phyloP scores from a whole-genome alignment of 1,284 basidiomycete genomes.

The Sphagnurus paluster region DNA sequence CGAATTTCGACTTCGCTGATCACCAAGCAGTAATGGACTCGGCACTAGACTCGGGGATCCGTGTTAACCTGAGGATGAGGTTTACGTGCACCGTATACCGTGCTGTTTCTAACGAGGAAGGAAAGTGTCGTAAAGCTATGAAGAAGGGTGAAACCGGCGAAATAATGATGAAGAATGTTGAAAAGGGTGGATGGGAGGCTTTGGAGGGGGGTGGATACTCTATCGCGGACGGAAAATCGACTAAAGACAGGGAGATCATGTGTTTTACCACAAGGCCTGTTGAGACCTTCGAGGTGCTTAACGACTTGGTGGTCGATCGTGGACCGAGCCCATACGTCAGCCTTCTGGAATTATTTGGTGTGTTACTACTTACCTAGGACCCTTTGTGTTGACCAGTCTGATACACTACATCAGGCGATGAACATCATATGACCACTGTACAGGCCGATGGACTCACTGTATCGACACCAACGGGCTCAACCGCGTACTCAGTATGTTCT shows the following conservation, averaged over 20 bases:
- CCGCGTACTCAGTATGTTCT: slow-evolving; percentile 91
- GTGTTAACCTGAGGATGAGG: slow-evolving; percentile 97
- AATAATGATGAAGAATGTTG: slow-evolving; percentile 90
- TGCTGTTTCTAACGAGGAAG: slow-evolving; percentile 72
- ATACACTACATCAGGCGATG: slow-evolving; percentile 68
- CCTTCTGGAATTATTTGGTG: slow-evolving; percentile 94
- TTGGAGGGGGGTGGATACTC: slow-evolving; percentile 68
- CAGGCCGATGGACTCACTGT: slow-evolving; percentile 97
- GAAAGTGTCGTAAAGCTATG: slow-evolving; percentile 77
- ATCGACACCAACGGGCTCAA: slow-evolving; percentile 96
- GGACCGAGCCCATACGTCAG: slow-evolving; percentile 98
- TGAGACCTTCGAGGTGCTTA: slow-evolving; percentile 97
- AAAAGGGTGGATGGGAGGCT: slow-evolving; percentile 91
- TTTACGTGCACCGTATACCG: slow-evolving; percentile 99
- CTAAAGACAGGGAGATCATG: slow-evolving; percentile 95
- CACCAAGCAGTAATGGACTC: slow-evolving; percentile 88
- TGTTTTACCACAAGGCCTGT: slow-evolving; percentile 95
- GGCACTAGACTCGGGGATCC: slow-evolving; percentile 90
- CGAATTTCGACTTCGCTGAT: slow-evolving; percentile 95
- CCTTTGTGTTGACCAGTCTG: neutral
- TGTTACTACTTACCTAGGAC: slow-evolving; percentile 28
- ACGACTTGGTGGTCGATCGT: slow-evolving; percentile 97
- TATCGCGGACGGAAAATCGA: slow-evolving; percentile 41
- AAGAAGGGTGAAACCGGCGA: slow-evolving; percentile 92
- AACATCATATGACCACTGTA: slow-evolving; percentile 98